Conservation (phyloP, 108 stramenopile species). For the Cyclotella choctawhatcheeana region DNA sequence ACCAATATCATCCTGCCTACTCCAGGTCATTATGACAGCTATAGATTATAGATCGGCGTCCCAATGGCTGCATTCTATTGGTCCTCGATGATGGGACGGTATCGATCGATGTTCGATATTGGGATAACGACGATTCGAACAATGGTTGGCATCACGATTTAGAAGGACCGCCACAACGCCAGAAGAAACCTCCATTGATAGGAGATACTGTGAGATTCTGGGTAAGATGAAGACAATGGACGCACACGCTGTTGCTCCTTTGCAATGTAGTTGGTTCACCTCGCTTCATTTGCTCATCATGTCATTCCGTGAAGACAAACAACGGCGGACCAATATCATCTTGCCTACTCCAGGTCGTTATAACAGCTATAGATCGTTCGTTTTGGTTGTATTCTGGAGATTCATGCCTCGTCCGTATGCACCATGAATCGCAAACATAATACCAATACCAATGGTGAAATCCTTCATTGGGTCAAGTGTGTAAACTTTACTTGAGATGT, state of each 20-base stretch:
- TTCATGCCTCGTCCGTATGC: constrained; percentile 48
- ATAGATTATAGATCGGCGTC: constrained; percentile 52
- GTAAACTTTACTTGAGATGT: constrained; percentile 27
- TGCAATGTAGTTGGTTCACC: too few relatives aligned
- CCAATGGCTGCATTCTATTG: constrained; percentile 58
- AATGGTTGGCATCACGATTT: too few relatives aligned
- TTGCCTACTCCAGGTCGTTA: too few relatives aligned
- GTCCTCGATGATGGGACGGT: constrained; percentile 90
- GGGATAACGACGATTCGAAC: constrained; percentile 36
- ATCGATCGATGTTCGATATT: constrained; percentile 71
- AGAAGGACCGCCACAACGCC: too few relatives aligned
- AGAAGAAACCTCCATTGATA: constrained; percentile 34
- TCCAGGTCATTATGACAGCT: constrained; percentile 69
- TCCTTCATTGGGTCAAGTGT: constrained; percentile 54
- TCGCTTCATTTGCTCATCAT: too few relatives aligned
- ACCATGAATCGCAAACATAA: constrained; percentile 7
- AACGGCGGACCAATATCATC: too few relatives aligned
- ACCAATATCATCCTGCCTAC: constrained; percentile 58
- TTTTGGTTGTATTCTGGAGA: constrained; percentile 49
- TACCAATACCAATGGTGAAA: constrained; percentile 28
- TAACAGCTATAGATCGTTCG: too few relatives aligned
- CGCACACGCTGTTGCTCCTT: constrained; percentile 24
- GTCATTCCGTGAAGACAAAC: too few relatives aligned
- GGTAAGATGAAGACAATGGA: constrained; percentile 67
- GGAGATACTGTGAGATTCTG: constrained; percentile 66